Conservation (phyloP, 1,284 basidiomycete species). For the Fistulinella cinereoalba region DNA sequence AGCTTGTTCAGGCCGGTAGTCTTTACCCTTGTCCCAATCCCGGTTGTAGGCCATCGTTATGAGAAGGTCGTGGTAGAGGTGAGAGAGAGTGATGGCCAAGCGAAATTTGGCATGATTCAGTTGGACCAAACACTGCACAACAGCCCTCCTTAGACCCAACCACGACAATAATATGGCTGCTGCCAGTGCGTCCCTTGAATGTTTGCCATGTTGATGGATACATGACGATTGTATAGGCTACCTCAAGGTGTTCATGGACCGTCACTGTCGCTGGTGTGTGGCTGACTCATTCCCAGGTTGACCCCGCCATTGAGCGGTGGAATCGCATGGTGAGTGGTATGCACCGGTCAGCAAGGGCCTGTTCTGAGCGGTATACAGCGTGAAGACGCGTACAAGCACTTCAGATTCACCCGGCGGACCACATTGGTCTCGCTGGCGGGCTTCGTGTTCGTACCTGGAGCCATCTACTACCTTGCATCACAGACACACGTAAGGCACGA, state of each 20-base stretch:
- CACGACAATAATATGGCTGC: constrained; percentile 26
- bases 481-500: constrained; percentile 37
- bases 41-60: constrained; percentile 68
- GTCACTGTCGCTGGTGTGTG: background rate
- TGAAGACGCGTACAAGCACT: constrained; percentile 76
- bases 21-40: constrained; percentile 79
- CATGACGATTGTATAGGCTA: constrained; percentile 20
- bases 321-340: constrained; percentile 59
- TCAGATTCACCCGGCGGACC: constrained; percentile 70
- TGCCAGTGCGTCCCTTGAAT: constrained; percentile 29
- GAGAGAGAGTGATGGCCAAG: constrained; percentile 9
- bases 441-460: constrained; percentile 46
- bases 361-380: constrained; percentile 48
- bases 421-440: constrained; percentile 52
- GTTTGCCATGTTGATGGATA: constrained; percentile 11
- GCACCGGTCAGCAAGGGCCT: background rate
- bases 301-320: constrained; percentile 81
- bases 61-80: background rate
- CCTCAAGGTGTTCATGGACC: constrained; percentile 21
- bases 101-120: constrained; percentile 14
- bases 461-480: constrained; percentile 39
- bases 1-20: constrained; percentile 45
- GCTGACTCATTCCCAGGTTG: constrained; percentile 46
- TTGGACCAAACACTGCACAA: constrained; percentile 36
- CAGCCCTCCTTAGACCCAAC: constrained; percentile 22